Evolutionary conservation across 495 filamentous ascomycete species (phyloP).

Genomic region (Haplographium delicatum): DNA sequence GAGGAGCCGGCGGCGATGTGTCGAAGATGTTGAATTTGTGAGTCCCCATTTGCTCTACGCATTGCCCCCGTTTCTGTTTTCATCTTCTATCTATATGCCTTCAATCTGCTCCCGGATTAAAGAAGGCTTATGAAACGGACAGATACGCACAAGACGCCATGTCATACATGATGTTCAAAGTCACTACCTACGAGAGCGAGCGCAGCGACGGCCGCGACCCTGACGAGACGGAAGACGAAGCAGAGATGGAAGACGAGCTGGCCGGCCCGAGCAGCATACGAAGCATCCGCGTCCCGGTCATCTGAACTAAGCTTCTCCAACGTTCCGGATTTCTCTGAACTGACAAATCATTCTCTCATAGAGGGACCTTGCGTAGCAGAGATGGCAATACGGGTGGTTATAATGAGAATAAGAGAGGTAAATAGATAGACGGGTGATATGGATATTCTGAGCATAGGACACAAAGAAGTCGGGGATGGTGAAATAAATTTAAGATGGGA

Average conservation of each 20-base stretch:
- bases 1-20: conserved; percentile 36
- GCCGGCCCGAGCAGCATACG: background rate
- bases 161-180: background rate
- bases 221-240: conserved; percentile 16
- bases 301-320: background rate
- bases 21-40: conserved; percentile 8
- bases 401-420: too few relatives aligned
- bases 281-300: background rate
- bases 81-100: background rate
- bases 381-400: too few relatives aligned
- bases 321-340: too few relatives aligned
- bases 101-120: background rate
- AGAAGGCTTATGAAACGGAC: background rate
- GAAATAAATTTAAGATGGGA: too few relatives aligned
- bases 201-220: background rate
- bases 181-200: conserved; percentile 4
- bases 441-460: too few relatives aligned
- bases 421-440: too few relatives aligned
- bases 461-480: too few relatives aligned
- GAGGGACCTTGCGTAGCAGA: too few relatives aligned
- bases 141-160: background rate
- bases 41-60: background rate
- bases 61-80: background rate
- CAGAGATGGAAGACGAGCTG: background rate
- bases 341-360: too few relatives aligned